These are phyloP conservation scores for Sedum album DNA, from an alignment of 164 flowering plant genomes.

Conservation along the genomic window DNA sequence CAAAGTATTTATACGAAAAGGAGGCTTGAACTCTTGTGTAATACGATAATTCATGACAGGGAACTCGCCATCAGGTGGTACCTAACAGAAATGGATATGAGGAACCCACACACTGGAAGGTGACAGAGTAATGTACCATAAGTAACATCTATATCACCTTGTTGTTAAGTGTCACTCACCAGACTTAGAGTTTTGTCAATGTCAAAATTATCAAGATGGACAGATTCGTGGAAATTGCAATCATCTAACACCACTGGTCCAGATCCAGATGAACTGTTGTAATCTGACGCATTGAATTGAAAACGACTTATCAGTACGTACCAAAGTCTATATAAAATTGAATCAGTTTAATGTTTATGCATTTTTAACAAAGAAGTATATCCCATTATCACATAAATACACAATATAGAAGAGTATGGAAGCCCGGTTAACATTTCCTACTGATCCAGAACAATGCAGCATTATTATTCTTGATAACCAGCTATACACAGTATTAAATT, in stretches of 20 bases:
- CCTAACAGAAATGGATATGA: slow-evolving; percentile 26
- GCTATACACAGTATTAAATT: not conserved
- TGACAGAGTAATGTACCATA: slow-evolving; percentile 36
- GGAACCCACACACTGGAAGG: slow-evolving; percentile 63
- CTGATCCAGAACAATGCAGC: not conserved
- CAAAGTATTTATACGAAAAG: slow-evolving; percentile 71
- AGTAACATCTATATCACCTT: slow-evolving; percentile 7
- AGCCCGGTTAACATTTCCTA: not conserved
- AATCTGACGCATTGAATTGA: slow-evolving; percentile 37
- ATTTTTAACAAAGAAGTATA: not conserved
- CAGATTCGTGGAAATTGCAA: slow-evolving; percentile 97
- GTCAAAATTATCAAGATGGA: slow-evolving; percentile 91
- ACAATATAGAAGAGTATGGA: not conserved
- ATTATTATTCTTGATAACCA: not conserved
- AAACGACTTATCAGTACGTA: not conserved
- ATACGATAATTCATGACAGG: slow-evolving; percentile 97
- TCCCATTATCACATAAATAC: not conserved
- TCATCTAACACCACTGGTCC: slow-evolving; percentile 86
- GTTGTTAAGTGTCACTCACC: slow-evolving; percentile 40
- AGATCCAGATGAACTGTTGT: slow-evolving; percentile 68
- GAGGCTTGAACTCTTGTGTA: slow-evolving; percentile 96
- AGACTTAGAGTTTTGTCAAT: slow-evolving; percentile 69
- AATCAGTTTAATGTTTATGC: not conserved
- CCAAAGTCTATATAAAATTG: not conserved
- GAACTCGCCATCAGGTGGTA: slow-evolving; percentile 96